These are phyloP conservation scores for Dunaliella sp. DNA, from an alignment of 139 green algal genomes.

Conservation along the genomic window DNA sequence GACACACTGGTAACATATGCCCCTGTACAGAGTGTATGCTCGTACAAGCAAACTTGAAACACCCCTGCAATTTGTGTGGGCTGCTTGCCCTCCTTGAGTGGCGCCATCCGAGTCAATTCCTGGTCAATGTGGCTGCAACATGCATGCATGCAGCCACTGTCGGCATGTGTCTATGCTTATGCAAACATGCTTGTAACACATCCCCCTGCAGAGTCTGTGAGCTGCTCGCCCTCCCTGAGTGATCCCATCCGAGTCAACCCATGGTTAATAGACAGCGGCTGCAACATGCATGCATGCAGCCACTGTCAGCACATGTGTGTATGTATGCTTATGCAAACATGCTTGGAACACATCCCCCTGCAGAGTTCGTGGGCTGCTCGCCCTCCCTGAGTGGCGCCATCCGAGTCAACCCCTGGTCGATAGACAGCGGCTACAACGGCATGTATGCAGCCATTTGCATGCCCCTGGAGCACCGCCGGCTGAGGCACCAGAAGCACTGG, in stretches of 20 bases:
- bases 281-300: no score
- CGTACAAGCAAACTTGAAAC: no score
- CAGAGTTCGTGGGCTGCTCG: slow-evolving; percentile 98
- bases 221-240: slow-evolving; percentile 90
- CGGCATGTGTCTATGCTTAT: no score
- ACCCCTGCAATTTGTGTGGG: slow-evolving; percentile 94
- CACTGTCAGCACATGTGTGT: no score
- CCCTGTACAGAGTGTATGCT: slow-evolving; percentile 87
- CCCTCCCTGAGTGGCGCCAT: slow-evolving; percentile 90
- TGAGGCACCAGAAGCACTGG: slow-evolving; percentile 97
- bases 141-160: no score
- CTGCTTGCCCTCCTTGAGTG: slow-evolving; percentile 90
- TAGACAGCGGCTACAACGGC: slow-evolving; percentile 85
- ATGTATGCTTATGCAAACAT: no score
- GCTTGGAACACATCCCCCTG: no score
- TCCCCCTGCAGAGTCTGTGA: slow-evolving; percentile 92
- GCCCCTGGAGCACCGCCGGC: slow-evolving; percentile 59
- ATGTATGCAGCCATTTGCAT: slow-evolving; percentile 82
- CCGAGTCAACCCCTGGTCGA: slow-evolving; percentile 95
- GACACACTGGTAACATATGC: no score
- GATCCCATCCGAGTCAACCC: slow-evolving; percentile 97
- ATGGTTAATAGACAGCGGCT: slow-evolving; percentile 90
- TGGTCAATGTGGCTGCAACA: no score
- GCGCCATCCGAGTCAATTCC: slow-evolving; percentile 96
- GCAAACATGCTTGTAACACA: no score